Conservation (phyloP, 306 rosid genomes). For the Dicorynia guianensis region DNA sequence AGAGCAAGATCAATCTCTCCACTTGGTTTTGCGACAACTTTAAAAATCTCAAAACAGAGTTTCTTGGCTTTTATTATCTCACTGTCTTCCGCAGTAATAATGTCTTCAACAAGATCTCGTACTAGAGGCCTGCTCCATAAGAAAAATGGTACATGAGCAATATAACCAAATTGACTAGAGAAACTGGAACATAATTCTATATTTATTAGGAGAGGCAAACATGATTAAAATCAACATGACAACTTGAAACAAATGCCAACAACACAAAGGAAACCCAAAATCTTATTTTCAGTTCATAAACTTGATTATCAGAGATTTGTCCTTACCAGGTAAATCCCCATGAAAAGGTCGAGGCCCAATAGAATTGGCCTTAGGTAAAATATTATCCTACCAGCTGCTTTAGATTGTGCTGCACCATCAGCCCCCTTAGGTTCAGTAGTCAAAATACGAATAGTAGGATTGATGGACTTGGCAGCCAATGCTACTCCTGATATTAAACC, state of each 20-base stretch:
- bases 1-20: conserved; percentile 95
- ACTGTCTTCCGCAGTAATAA: conserved; percentile 74
- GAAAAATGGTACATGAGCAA: conserved; percentile 5
- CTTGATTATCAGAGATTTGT: conserved; percentile 22
- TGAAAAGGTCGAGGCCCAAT: conserved; percentile 86
- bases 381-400: conserved; percentile 83
- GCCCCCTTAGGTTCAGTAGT: conserved; percentile 94
- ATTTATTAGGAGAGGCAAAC: neutral
- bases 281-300: conserved; percentile 32
- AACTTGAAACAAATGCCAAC: neutral
- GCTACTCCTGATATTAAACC: conserved; percentile 91
- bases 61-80: conserved; percentile 85
- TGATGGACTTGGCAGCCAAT: conserved; percentile 91
- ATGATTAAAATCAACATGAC: conserved; percentile 11
- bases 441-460: conserved; percentile 70
- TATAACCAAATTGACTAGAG: conserved; percentile 4
- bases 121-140: conserved; percentile 75
- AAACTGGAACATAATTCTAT: neutral
- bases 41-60: conserved; percentile 78
- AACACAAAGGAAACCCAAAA: conserved; percentile 24
- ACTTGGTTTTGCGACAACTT: conserved; percentile 87
- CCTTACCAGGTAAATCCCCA: conserved; percentile 85
- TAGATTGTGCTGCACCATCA: conserved; percentile 86
- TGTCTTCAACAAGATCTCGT: conserved; percentile 82
- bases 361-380: conserved; percentile 76